Conservation (phyloP, 768 basidiomycete species). For the Kwoniella sp. region DNA sequence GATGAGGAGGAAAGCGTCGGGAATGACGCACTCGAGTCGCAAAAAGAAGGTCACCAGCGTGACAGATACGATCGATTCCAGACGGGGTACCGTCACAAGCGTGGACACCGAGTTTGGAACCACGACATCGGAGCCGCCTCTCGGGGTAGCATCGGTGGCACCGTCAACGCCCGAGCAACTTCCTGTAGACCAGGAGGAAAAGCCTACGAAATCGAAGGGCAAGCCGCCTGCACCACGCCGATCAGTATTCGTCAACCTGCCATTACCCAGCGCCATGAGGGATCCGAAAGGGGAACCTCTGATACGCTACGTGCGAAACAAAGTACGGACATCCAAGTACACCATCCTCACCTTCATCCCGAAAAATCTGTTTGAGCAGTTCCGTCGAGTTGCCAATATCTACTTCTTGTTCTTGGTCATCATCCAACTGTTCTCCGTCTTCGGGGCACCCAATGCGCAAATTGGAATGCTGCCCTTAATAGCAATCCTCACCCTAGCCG, state of each 20-base stretch:
- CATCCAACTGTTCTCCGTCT: conserved; percentile 82
- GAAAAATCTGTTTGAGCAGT: conserved; percentile 92
- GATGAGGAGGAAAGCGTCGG: conserved; percentile 26
- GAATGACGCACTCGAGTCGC: conserved; percentile 9
- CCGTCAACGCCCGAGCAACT: neutral
- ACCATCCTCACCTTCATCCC: conserved; percentile 85
- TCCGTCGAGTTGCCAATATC: conserved; percentile 84
- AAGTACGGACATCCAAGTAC: conserved; percentile 92
- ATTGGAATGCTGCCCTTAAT: conserved; percentile 78
- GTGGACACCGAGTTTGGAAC: conserved; percentile 1
- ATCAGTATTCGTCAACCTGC: conserved; percentile 75
- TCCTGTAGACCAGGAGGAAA: neutral
- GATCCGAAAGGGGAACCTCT: conserved; percentile 71
- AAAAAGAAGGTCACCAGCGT: conserved; percentile 12
- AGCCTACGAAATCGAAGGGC: conserved; percentile 3
- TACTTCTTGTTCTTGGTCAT: conserved; percentile 84
- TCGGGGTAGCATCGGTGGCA: neutral
- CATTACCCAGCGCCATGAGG: conserved; percentile 62
- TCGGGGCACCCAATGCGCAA: conserved; percentile 78
- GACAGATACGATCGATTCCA: neutral
- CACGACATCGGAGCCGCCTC: neutral
- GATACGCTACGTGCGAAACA: conserved; percentile 78
- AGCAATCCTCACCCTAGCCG: conserved; percentile 82
- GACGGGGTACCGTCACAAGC: conserved; percentile 7
- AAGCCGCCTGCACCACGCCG: conserved; percentile 52